Conservation (phyloP, 768 basidiomycete species). For the Suillus paluster region DNA sequence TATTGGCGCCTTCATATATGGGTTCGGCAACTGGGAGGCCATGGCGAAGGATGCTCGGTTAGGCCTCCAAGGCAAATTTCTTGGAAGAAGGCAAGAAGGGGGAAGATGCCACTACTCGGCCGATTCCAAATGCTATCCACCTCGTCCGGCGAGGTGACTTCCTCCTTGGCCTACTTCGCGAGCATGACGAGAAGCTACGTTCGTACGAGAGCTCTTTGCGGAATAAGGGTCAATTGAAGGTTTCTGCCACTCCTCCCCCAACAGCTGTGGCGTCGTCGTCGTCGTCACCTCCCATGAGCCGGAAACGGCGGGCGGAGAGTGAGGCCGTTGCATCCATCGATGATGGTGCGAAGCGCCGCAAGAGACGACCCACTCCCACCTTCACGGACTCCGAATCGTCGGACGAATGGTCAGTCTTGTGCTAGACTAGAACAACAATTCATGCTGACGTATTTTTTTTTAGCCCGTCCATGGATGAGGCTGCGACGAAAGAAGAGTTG, state of each 20-base stretch:
- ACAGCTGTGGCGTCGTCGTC: constrained; percentile 71
- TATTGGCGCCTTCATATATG: constrained; percentile 90
- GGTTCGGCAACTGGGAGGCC: constrained; percentile 96
- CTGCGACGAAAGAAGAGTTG: constrained; percentile 89
- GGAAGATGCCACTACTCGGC: constrained; percentile 80
- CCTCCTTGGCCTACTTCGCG: constrained; percentile 79
- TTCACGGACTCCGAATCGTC: constrained; percentile 95
- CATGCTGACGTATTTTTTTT: constrained; percentile 13
- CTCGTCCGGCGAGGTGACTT: constrained; percentile 97
- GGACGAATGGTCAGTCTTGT: constrained; percentile 79
- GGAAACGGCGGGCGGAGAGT: constrained; percentile 83
- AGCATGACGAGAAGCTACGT: constrained; percentile 90
- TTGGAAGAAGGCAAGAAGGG: constrained; percentile 97
- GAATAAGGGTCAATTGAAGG: constrained; percentile 69
- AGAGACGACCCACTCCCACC: constrained; percentile 93
- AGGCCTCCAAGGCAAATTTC: constrained; percentile 90
- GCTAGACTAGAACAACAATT: constrained; percentile 1
- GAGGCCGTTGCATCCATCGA: constrained; percentile 84
- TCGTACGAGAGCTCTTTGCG: constrained; percentile 84
- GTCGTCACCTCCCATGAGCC: constrained; percentile 41
- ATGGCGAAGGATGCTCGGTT: constrained; percentile 90
- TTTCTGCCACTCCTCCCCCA: constrained; percentile 77
- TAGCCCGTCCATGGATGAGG: constrained; percentile 96
- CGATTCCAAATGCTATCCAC: constrained; percentile 97
- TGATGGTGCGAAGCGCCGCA: constrained; percentile 74